These are phyloP conservation scores for Gautieria morchelliformis DNA, from an alignment of 768 basidiomycete species.

Conservation along the genomic window DNA sequence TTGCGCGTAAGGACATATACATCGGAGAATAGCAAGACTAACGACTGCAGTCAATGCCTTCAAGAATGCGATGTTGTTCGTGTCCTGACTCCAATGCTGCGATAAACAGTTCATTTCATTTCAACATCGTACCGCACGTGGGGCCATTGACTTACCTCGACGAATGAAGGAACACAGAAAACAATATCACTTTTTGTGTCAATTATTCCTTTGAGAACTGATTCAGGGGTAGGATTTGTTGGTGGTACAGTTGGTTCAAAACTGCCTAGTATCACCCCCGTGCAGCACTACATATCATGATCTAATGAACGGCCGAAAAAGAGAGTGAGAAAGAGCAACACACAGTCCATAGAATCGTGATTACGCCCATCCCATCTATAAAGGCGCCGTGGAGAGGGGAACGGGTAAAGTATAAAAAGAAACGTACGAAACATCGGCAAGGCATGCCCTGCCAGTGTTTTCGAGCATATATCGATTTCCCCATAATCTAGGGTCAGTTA, in stretches of 20 bases:
- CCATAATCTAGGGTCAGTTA: neutral
- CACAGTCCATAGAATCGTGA: neutral
- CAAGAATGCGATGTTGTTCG: too few species aligned
- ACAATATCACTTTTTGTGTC: neutral
- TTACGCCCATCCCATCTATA: neutral
- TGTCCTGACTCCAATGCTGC: too few species aligned
- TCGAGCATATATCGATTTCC: neutral
- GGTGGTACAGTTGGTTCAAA: neutral
- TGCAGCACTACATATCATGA: neutral
- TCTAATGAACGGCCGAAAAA: neutral
- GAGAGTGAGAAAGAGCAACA: neutral
- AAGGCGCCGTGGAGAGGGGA: neutral
- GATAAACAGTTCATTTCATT: too few species aligned
- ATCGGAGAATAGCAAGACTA: too few species aligned
- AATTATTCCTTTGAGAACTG: slow-evolving; percentile 8
- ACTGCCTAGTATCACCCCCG: neutral
- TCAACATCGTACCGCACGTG: too few species aligned
- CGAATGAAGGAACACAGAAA: slow-evolving; percentile 10
- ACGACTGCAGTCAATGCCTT: too few species aligned
- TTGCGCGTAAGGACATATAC: too few species aligned
- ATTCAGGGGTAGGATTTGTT: slow-evolving; percentile 2
- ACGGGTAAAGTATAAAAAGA: neutral
- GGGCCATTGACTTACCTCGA: slow-evolving; percentile 1
- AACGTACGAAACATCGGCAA: neutral
- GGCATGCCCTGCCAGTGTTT: neutral